These are phyloP conservation scores for Colletotrichum gloeosporioides DNA, from an alignment of 2,329 filamentous ascomycete species.

Conservation along the genomic window DNA sequence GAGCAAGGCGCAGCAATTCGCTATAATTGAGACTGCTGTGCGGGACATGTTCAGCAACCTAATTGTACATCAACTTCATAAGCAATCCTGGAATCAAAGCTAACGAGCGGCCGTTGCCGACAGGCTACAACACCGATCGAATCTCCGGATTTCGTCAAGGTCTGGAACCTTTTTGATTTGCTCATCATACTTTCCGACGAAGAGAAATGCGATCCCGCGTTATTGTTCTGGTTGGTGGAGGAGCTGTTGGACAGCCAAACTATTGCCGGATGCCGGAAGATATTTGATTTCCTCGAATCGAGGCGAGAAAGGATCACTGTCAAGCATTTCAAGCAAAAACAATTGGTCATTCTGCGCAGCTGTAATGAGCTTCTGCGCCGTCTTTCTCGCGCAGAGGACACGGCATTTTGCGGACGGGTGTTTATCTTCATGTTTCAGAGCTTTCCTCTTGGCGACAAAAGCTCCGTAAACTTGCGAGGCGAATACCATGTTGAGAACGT, in stretches of 20 bases:
- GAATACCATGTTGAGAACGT: constrained; percentile 97
- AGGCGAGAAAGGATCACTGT: constrained; percentile 87
- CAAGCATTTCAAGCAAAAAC: constrained; percentile 81
- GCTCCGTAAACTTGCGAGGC: constrained; percentile 93
- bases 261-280: constrained; percentile 85
- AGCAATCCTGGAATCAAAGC: not conserved
- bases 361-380: constrained; percentile 96
- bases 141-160: constrained; percentile 76
- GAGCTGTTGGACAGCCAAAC: constrained; percentile 96
- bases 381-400: constrained; percentile 94
- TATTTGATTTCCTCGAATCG: constrained; percentile 96
- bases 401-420: constrained; percentile 94
- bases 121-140: constrained; percentile 79
- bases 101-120: not conserved
- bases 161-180: constrained; percentile 95
- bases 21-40: constrained; percentile 82
- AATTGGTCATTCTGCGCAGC: constrained; percentile 86
- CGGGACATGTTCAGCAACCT: constrained; percentile 80
- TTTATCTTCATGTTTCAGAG: constrained; percentile 99
- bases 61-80: constrained; percentile 62
- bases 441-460: constrained; percentile 95
- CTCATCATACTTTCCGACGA: constrained; percentile 87
- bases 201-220: constrained; percentile 76
- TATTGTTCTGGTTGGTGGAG: constrained; percentile 91
- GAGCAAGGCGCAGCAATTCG: constrained; percentile 58